Conservation (phyloP, 1,284 basidiomycete genomes). For the Peniophora sp. region DNA sequence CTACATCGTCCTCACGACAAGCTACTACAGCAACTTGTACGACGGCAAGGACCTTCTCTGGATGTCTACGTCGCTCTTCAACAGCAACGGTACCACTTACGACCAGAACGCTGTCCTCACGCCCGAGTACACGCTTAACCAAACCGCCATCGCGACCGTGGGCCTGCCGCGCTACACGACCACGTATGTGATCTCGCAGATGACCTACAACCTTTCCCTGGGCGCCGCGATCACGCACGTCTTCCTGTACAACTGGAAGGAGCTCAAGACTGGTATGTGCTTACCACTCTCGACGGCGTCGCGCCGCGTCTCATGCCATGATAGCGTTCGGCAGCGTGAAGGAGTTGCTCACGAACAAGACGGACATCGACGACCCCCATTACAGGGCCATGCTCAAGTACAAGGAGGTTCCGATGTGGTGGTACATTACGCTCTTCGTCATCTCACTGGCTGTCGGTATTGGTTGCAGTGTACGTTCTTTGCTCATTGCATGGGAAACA, state of each 20-base stretch:
- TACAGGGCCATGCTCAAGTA: slow-evolving; percentile 46
- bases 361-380: slow-evolving; percentile 41
- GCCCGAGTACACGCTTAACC: slow-evolving; percentile 32
- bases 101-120: slow-evolving; percentile 39
- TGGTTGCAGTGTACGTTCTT: slow-evolving; percentile 32
- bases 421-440: slow-evolving; percentile 37
- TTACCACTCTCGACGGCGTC: background rate
- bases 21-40: slow-evolving; percentile 44
- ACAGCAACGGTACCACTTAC: slow-evolving; percentile 30
- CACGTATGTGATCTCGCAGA: slow-evolving; percentile 40
- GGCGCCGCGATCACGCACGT: slow-evolving; percentile 42
- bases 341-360: slow-evolving; percentile 25
- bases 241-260: slow-evolving; percentile 44
- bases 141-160: slow-evolving; percentile 26
- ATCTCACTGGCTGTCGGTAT: slow-evolving; percentile 45
- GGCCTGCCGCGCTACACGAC: slow-evolving; percentile 43
- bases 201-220: slow-evolving; percentile 42
- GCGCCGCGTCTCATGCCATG: background rate
- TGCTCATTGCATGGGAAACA: background rate
- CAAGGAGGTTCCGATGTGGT: slow-evolving; percentile 46
- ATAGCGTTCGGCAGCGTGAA: slow-evolving; percentile 34
- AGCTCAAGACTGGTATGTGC: slow-evolving; percentile 24
- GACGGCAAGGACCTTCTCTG: slow-evolving; percentile 36
- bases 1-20: slow-evolving; percentile 36
- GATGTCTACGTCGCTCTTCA: slow-evolving; percentile 44